Base-by-base conservation (phyloP, 1,284 basidiomycete genomes). In the Kwoniella shivajii region DNA sequence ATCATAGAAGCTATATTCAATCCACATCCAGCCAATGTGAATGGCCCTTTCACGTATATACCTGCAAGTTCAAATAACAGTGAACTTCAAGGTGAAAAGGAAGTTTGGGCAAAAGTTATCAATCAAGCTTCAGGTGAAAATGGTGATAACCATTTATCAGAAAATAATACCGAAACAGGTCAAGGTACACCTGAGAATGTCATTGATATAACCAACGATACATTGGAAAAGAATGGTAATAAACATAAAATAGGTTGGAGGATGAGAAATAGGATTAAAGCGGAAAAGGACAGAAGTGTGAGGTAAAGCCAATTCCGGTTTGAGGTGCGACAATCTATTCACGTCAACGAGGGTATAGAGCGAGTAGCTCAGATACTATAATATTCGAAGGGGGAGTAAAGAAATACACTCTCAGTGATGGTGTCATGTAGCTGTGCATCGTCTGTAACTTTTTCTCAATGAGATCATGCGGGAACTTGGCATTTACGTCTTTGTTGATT, bases 1-100 rank as follows among this genome's bases (percentile, higher is more conserved):
- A 64, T 76, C 36, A 73, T 74, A 36, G 74, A 77, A 59, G 63
- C 63, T 22, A 60, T 76, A 18, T 77, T 76, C 65, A 76, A 77
- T 51, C 74, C 74, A 1, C 54, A 54, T 22, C 64, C 69, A 0
- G 64, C 63, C 0, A 55, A 46, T 10, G 69, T 70, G 31, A 61
- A 64, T 3, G 59, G 66, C 2, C 74, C 74, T 14, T 74, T 77
- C 57, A 74, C 74, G 0, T 77, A 67, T 61, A 57, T 75, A 9
- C 64, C 67, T 9, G 49, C 44, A 22, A 36, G 37, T 27, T 44
- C 50, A 14, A 31, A n/a, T n/a, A 18, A 44, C 5, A 34, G 33
- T 24, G 70, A 67, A 33, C 27, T 54, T 24, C 59, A 61, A n/a
- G 61, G 57, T 39, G 50, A 53, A 39, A 69, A 69, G 44, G 67